A percentile compares a stretch with the other conserved stretches of the same genome.
These are phyloP conservation scores for Ascoidea asiatica DNA, from an alignment of 805 yeast genomes.

Conservation along the genomic window DNA sequence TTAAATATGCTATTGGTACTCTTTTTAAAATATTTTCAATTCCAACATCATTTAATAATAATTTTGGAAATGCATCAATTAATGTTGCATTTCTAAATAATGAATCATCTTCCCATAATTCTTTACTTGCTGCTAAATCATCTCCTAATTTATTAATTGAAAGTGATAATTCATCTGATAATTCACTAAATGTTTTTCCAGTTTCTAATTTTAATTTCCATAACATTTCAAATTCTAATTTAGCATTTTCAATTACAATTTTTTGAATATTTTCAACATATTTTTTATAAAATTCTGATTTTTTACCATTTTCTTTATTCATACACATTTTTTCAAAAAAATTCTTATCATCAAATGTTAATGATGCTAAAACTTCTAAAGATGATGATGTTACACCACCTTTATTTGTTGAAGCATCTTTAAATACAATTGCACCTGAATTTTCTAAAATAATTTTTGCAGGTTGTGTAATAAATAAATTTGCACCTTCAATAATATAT, in stretches of 20 bases:
- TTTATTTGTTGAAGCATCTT: constrained; percentile 94
- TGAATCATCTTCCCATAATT: constrained; percentile 73
- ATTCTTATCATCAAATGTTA: constrained; percentile 75
- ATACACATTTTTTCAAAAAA: constrained; percentile 74
- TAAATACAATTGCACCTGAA: constrained; percentile 79
- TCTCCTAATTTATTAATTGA: constrained; percentile 79
- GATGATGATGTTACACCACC: constrained; percentile 99
- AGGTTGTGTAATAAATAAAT: constrained; percentile 85
- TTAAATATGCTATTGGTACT: constrained; percentile 79
- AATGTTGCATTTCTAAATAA: constrained; percentile 68
- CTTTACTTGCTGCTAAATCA: constrained; percentile 68
- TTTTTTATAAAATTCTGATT: constrained; percentile 65
- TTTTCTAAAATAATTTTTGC: constrained; percentile 79
- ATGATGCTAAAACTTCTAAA: constrained; percentile 86
- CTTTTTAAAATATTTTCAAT: constrained; percentile 54
- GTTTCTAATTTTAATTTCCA: constrained; percentile 64
- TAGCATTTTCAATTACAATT: constrained; percentile 65
- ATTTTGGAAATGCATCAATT: constrained; percentile 61
- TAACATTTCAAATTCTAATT: constrained; percentile 71
- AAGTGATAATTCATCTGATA: constrained; percentile 73
- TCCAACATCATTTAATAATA: constrained; percentile 47
- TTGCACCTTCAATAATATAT: constrained; percentile 95
- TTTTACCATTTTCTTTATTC: constrained; percentile 23
- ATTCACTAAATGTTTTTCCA: constrained; percentile 46
- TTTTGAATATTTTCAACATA: constrained; percentile 78